A percentile compares a stretch with the other conserved stretches of the same genome.
Evolutionary conservation across 169 alveolate species (phyloP).

Genomic region (Eimeria necatrix): DNA sequence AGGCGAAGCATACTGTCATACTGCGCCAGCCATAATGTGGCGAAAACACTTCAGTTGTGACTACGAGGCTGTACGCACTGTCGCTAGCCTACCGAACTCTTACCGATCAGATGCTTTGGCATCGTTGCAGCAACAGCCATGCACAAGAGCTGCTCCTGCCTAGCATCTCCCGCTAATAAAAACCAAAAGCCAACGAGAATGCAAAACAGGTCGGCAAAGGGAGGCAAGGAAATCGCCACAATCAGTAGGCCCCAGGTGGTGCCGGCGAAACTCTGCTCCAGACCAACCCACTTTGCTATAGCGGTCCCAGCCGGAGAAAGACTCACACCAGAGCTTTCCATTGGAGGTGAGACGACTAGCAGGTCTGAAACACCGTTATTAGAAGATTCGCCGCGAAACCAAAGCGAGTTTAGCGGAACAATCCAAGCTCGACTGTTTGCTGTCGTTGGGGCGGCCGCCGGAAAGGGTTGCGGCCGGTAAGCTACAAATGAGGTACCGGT

Average conservation of each 20-base stretch:
- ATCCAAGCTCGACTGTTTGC: constrained; percentile 15
- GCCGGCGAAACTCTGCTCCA: constrained; percentile 26
- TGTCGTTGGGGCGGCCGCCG: background rate
- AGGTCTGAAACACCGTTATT: background rate
- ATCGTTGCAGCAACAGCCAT: constrained; percentile 67
- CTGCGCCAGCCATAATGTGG: too few species aligned
- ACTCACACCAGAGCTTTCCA: constrained; percentile 32
- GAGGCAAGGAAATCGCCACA: constrained; percentile 53
- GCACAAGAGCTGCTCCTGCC: constrained; percentile 74
- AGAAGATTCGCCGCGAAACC: constrained; percentile 40
- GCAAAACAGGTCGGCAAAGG: constrained; percentile 59
- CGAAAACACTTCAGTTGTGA: too few species aligned
- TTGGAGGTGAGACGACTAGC: constrained; percentile 34
- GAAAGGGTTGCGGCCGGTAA: constrained; percentile 65
- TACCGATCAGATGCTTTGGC: constrained; percentile 70
- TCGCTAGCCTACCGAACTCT: background rate
- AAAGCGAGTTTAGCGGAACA: constrained; percentile 57
- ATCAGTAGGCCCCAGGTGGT: constrained; percentile 66
- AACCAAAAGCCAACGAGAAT: constrained; percentile 53
- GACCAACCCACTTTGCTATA: constrained; percentile 47
- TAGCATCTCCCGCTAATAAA: constrained; percentile 34
- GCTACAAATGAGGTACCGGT: constrained; percentile 48
- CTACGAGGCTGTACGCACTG: background rate
- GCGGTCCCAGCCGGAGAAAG: constrained; percentile 31
- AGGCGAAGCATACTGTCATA: background rate